Conservation (phyloP, 1,139 yeast species). For the Meyerozyma elateridarum region DNA sequence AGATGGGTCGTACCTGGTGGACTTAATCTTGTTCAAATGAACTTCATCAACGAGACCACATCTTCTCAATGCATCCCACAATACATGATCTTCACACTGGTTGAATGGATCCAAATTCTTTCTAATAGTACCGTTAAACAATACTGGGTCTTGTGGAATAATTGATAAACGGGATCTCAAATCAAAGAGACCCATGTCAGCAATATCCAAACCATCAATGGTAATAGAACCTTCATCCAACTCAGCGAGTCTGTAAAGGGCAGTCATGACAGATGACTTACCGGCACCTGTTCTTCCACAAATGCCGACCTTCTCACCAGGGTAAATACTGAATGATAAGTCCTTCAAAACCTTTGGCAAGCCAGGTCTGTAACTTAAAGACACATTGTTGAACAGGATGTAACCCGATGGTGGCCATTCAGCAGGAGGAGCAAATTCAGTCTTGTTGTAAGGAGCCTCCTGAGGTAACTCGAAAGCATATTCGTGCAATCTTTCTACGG, state of each 20-base stretch:
- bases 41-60: constrained; percentile 7
- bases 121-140: constrained; percentile 17
- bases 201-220: constrained; percentile 60
- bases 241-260: constrained; percentile 59
- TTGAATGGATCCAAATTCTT: constrained; percentile 17
- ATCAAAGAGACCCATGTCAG: constrained; percentile 21
- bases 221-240: constrained; percentile 45
- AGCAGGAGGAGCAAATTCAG: constrained; percentile 51
- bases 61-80: constrained; percentile 14
- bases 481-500: constrained; percentile 74
- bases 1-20: constrained; percentile 4
- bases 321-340: constrained; percentile 40
- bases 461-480: constrained; percentile 51
- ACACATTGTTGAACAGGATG: constrained; percentile 53
- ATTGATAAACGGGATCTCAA: constrained; percentile 16
- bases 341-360: constrained; percentile 68
- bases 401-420: constrained; percentile 43
- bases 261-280: constrained; percentile 64
- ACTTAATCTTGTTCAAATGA: not conserved
- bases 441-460: constrained; percentile 36
- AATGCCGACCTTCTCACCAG: constrained; percentile 64
- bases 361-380: constrained; percentile 68
- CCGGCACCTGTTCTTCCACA: constrained; percentile 85
- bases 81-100: constrained; percentile 17
- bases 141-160: constrained; percentile 20